Evolutionary conservation across 805 yeast genomes (phyloP).

Genomic region (Nakazawaea ambrosiae): DNA sequence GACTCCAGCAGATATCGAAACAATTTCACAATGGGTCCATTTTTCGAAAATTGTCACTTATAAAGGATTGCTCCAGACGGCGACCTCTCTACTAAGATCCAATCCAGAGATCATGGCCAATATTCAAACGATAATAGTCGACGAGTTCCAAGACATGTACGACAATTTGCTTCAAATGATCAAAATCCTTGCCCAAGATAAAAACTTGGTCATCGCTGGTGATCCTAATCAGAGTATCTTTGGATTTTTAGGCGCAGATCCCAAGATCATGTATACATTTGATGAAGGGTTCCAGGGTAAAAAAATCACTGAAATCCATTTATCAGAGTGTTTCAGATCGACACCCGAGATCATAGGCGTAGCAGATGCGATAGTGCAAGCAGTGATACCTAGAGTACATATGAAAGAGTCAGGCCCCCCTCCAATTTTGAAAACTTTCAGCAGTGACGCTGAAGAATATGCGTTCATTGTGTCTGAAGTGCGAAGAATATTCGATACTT

Average conservation of each 20-base stretch:
- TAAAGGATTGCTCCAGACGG: slow-evolving; percentile 2
- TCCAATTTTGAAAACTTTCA: slow-evolving; percentile 22
- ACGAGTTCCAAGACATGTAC: slow-evolving; percentile 71
- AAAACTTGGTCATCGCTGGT: slow-evolving; percentile 63
- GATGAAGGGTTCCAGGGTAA: slow-evolving; percentile 14
- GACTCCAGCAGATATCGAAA: background rate
- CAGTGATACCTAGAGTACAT: slow-evolving; percentile 11
- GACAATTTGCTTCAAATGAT: slow-evolving; percentile 41
- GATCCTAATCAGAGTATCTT: slow-evolving; percentile 69
- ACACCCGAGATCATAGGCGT: slow-evolving; percentile 48
- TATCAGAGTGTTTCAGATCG: slow-evolving; percentile 53
- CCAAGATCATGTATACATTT: slow-evolving; percentile 23
- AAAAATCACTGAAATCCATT: slow-evolving; percentile 18
- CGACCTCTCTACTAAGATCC: background rate
- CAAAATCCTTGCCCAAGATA: slow-evolving; percentile 25
- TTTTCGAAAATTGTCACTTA: slow-evolving; percentile 11
- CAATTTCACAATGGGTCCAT: slow-evolving; percentile 5
- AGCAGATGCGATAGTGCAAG: slow-evolving; percentile 24
- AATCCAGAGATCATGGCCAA: slow-evolving; percentile 15
- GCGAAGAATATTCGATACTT: slow-evolving; percentile 28
- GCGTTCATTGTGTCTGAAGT: slow-evolving; percentile 40
- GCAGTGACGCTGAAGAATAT: slow-evolving; percentile 27
- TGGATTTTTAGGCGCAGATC: slow-evolving; percentile 52
- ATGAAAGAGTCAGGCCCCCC: slow-evolving; percentile 16
- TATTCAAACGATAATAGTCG: slow-evolving; percentile 45